Base-by-base conservation (phyloP, 371 early-diverging fungal species). In the Blyttiomyces sp. region DNA sequence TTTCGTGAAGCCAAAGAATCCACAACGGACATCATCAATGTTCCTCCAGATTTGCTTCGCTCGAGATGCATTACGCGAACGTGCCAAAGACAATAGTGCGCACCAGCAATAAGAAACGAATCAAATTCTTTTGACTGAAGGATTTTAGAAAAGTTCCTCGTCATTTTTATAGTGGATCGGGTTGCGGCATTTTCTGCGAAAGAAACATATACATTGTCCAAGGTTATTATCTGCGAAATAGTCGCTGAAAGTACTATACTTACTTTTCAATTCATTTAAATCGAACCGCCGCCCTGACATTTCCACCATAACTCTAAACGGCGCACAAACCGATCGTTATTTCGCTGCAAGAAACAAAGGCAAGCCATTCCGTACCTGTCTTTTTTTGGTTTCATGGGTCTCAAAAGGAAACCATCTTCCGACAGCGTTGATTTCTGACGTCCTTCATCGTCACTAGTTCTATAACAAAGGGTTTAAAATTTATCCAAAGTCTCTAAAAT, bases 121-220 rank as follows among this genome's bases (percentile, higher is more conserved):
- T 73, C 68, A 43, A 73, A 64, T 32, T 69, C 45, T 26, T 21
- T 33, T 0, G 66, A 66, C 9, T 27, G 34, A 21, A 69, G 35
- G 31, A 73, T 64, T 28, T 13, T n/a, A n/a, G 26, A 24, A 57
- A 73, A 61, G n/a, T 61, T 59, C 9, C 43, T 42, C 5, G 64
- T 61, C 9, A 64, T 30, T 33, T 58, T 70, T 16, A 56, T 42
- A 9, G 54, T 54, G 1, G 44, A 46, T 6, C 33, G n/a, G 16
- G 31, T 2, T 11, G 57, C 43, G 2, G 54, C 57, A 19, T 46
- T 43, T 7, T 43, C 63, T 63, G 34, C n/a, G 28, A 45, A 26
- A 23, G 48, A 16, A 16, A 46, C 24, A 51, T 31, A 7, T n/a
- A 50, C 33, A 3, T 16, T 27, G 19, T 28, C 3, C 33, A 19